A percentile compares a stretch with the other conserved stretches of the same genome.
Evolutionary conservation across 805 yeast species (phyloP).

Genomic region (Myxozyma neglecta): DNA sequence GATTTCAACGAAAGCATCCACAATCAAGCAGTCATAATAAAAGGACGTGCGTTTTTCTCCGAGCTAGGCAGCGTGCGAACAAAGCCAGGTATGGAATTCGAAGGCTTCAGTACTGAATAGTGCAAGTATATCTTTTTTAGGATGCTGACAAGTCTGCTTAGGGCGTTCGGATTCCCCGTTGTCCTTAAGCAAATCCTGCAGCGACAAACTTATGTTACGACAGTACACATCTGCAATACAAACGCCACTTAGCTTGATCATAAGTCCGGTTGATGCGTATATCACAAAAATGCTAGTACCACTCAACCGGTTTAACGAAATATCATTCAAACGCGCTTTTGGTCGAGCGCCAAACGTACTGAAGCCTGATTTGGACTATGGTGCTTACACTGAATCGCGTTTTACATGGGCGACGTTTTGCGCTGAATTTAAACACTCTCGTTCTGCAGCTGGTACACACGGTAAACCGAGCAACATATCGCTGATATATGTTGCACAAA

Average conservation of each 20-base stretch:
- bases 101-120: no score
- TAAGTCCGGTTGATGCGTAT: slow-evolving; percentile 34
- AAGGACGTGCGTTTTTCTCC: slow-evolving; percentile 67
- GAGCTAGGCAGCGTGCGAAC: slow-evolving; percentile 73
- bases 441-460: slow-evolving; percentile 9
- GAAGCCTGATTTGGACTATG: not conserved
- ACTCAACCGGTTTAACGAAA: slow-evolving; percentile 7
- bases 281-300: slow-evolving; percentile 39
- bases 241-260: slow-evolving; percentile 35
- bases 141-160: not conserved
- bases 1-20: not conserved
- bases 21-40: slow-evolving; percentile 24
- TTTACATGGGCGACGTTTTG: slow-evolving; percentile 18
- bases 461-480: slow-evolving; percentile 31
- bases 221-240: slow-evolving; percentile 48
- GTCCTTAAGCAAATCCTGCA: slow-evolving; percentile 80
- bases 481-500: slow-evolving; percentile 34
- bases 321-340: slow-evolving; percentile 41
- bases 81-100: slow-evolving; percentile 61
- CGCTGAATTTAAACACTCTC: slow-evolving; percentile 21
- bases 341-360: not conserved
- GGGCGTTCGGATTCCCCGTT: slow-evolving; percentile 72
- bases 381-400: slow-evolving; percentile 2
- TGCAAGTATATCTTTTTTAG: no score
- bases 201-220: slow-evolving; percentile 72